A percentile compares a stretch with the other conserved stretches of the same genome.
Conservation (phyloP, 164 flowering plant genomes). For the Tetracentron sinense region DNA sequence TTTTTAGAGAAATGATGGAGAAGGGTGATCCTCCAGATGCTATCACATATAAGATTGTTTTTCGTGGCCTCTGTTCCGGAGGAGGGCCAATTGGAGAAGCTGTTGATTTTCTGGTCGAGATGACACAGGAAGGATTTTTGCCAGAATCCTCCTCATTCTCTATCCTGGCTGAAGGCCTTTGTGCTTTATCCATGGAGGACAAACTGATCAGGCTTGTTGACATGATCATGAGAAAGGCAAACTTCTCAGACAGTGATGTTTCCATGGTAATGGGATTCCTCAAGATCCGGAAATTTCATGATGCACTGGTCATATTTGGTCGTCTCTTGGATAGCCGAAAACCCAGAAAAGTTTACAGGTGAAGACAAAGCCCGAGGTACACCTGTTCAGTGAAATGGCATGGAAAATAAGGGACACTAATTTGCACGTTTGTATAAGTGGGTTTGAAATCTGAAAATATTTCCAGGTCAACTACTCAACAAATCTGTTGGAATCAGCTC, state of each 20-base stretch:
- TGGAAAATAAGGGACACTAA: background rate
- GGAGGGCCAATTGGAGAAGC: constrained; percentile 89
- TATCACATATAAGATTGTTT: constrained; percentile 63
- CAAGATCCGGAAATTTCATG: constrained; percentile 58
- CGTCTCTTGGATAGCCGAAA: constrained; percentile 36
- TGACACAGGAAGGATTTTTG: constrained; percentile 61
- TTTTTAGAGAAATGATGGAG: constrained; percentile 79
- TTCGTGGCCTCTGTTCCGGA: constrained; percentile 73
- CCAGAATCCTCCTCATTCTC: constrained; percentile 69
- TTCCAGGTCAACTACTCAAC: too few species aligned
- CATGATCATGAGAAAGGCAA: constrained; percentile 55
- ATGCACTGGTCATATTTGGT: constrained; percentile 70
- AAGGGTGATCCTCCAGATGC: constrained; percentile 74
- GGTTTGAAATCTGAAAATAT: too few species aligned
- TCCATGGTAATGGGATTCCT: constrained; percentile 66
- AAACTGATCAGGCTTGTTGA: constrained; percentile 53
- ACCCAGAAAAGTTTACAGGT: constrained; percentile 34
- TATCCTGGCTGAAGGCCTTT: constrained; percentile 83
- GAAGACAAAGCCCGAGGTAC: constrained; percentile 2
- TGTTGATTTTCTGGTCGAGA: constrained; percentile 64
- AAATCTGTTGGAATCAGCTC: too few species aligned
- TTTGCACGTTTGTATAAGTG: too few species aligned
- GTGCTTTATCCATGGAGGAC: constrained; percentile 69
- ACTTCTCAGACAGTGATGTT: constrained; percentile 45
- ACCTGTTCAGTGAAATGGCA: background rate